phyloP scores from a whole-genome alignment of 2,329 filamentous ascomycete species.

The Teratosphaeriaceae sp. region DNA sequence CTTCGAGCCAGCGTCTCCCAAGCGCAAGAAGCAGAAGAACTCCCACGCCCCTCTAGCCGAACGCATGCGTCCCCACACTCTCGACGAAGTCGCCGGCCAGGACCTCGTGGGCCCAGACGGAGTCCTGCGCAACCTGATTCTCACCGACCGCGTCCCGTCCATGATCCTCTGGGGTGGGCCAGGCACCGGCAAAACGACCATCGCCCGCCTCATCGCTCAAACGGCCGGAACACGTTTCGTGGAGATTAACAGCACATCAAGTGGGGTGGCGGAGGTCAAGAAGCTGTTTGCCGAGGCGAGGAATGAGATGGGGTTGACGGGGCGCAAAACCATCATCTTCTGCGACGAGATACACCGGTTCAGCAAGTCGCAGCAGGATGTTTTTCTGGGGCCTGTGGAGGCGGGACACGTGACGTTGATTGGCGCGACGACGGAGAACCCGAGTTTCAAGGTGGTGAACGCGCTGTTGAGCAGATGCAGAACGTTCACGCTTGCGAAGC shows the following conservation, averaged over 20 bases:
- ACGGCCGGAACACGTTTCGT: conserved; percentile 80
- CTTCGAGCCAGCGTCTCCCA: conserved; percentile 8
- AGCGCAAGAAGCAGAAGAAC: conserved; percentile 60
- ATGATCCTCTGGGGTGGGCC: conserved; percentile 91
- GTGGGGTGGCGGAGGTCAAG: conserved; percentile 84
- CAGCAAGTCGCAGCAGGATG: conserved; percentile 86
- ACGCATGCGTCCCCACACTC: conserved; percentile 76
- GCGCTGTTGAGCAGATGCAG: conserved; percentile 84
- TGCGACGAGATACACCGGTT: conserved; percentile 96
- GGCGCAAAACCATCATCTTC: conserved; percentile 90
- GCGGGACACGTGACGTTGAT: conserved; percentile 85
- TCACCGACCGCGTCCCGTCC: conserved; percentile 77
- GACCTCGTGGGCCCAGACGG: conserved; percentile 80
- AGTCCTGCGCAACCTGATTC: conserved; percentile 80
- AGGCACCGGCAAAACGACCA: conserved; percentile 83
- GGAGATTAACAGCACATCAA: conserved; percentile 90
- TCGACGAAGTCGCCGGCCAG: conserved; percentile 87
- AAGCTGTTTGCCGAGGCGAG: conserved; percentile 82
- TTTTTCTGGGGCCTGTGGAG: conserved; percentile 89
- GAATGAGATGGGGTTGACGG: conserved; percentile 72
- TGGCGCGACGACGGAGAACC: conserved; percentile 95
- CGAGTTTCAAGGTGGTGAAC: conserved; percentile 84
- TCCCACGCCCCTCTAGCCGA: conserved; percentile 78
- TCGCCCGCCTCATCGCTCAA: conserved; percentile 81
- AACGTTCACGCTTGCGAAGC: conserved; percentile 76